Conservation (phyloP, 352 stramenopile genomes). For the Pythium sp. region DNA sequence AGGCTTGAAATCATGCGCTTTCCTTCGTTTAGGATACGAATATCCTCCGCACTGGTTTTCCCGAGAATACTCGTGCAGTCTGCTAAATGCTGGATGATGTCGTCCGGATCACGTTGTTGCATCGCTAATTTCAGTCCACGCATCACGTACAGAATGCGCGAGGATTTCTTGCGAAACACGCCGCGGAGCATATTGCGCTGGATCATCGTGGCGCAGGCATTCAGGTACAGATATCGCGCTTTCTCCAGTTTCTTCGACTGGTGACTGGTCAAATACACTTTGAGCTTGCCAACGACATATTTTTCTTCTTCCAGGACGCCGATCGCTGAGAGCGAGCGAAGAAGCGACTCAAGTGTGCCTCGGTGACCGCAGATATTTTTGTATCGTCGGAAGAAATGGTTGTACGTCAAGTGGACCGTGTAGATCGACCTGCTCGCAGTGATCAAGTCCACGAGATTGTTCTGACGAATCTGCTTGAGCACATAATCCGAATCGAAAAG, state of each 20-base stretch:
- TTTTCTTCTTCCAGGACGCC: slow-evolving; percentile 79
- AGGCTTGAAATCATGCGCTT: slow-evolving; percentile 50
- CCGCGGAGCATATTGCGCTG: slow-evolving; percentile 78
- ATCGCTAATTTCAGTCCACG: slow-evolving; percentile 51
- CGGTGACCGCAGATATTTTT: slow-evolving; percentile 80
- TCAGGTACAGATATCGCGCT: slow-evolving; percentile 72
- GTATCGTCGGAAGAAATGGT: slow-evolving; percentile 79
- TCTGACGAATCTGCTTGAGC: slow-evolving; percentile 65
- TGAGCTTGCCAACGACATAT: slow-evolving; percentile 67
- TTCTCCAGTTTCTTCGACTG: slow-evolving; percentile 84
- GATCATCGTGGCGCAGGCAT: slow-evolving; percentile 80
- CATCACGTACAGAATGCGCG: slow-evolving; percentile 58
- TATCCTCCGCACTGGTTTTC: slow-evolving; percentile 47
- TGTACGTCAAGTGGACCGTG: slow-evolving; percentile 72
- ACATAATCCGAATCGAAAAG: slow-evolving; percentile 71
- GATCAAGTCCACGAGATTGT: slow-evolving; percentile 73
- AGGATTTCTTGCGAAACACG: slow-evolving; percentile 62
- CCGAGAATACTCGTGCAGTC: slow-evolving; percentile 59
- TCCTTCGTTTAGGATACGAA: slow-evolving; percentile 57
- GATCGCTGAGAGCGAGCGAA: slow-evolving; percentile 76
- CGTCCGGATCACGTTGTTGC: slow-evolving; percentile 43
- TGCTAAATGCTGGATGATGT: slow-evolving; percentile 62
- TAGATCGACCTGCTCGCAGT: slow-evolving; percentile 70
- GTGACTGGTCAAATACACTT: slow-evolving; percentile 74
- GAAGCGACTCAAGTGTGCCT: slow-evolving; percentile 65